These are phyloP conservation scores for Pontederia paniculata DNA, from an alignment of 176 grass and related monocot species.

Conservation along the genomic window DNA sequence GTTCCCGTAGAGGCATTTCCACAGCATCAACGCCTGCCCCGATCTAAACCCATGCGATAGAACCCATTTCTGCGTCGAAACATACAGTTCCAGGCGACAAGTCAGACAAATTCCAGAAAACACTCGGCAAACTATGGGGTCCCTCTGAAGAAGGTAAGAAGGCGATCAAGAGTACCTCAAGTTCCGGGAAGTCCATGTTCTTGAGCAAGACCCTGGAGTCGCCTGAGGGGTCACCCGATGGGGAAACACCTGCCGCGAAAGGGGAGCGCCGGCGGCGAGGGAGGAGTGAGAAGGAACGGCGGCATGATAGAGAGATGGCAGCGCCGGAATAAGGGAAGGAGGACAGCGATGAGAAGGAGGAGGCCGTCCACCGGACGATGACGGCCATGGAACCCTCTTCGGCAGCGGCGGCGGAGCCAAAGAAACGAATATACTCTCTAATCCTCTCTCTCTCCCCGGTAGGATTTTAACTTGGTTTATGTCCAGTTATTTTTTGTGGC, in stretches of 20 bases:
- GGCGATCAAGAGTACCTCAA: slow-evolving; percentile 44
- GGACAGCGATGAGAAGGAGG: slow-evolving; percentile 18
- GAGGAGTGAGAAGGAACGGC: slow-evolving; percentile 30
- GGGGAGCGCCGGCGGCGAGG: slow-evolving; percentile 15
- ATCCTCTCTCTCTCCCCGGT: no score
- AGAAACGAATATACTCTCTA: no score
- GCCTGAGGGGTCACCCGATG: slow-evolving; percentile 20
- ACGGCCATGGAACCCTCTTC: slow-evolving; percentile 1
- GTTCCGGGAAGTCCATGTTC: slow-evolving; percentile 79
- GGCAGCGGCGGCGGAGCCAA: no score
- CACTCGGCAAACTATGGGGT: not conserved
- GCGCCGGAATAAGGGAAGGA: slow-evolving; percentile 6
- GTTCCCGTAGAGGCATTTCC: slow-evolving; percentile 88
- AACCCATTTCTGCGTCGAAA: slow-evolving; percentile 59
- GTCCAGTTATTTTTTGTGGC: no score
- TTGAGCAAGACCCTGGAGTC: slow-evolving; percentile 53
- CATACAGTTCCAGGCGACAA: not conserved
- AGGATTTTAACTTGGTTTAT: no score
- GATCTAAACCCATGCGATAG: slow-evolving; percentile 69
- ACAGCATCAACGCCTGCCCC: slow-evolving; percentile 89
- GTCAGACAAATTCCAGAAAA: not conserved
- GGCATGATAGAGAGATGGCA: not conserved
- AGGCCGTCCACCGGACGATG: slow-evolving; percentile 52
- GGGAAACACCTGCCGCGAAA: not conserved
- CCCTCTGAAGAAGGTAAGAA: not conserved